Evolutionary conservation across 2,329 filamentous ascomycete genomes (phyloP), one percentile per base, ranked within the genome.

Genomic region (Trichoderma sp.): DNA sequence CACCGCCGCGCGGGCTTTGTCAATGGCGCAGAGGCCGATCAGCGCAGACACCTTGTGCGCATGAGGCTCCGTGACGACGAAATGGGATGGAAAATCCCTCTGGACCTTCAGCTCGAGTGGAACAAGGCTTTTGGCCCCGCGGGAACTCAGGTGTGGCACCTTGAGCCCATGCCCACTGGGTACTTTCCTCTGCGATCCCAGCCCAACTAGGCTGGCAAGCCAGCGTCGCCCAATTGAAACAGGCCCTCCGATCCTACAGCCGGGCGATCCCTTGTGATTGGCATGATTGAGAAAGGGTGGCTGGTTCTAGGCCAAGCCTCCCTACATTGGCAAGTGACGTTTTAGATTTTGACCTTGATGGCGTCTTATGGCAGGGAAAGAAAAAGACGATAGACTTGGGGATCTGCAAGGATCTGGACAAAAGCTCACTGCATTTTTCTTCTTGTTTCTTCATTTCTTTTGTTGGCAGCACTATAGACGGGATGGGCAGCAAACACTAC

Each of bases 1-100:
- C 88, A 90, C 75, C 83, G 87, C 32, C 85, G 88, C 10, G 86
- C 88, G 71, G 84, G 83, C 26, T 89, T 89, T 70, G 78, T 83
- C 68, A 80, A 88, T 69, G 85, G 85, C n/a, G 75, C 78, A n/a
- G 75, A 74, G 5, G 70, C 79, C 7, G 73, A 73, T 24, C 81
- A 84, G 70, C 84, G 83, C 74, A 83, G 87, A 37, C 87, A 89
- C 71, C 77, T 89, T 30, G 85, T 89, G 28, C 86, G 87, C 75
- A 87, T 89, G 85, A 80, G 86, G 65, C 83, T 89, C 59, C 85
- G 86, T 32, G 86, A 85, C 74, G 80, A 83, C 18, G 76, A 80
- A 49, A 76, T 82, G 37, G 84, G 83, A 43, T 88, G 86, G 85
- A 71, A 77, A 5, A 82, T 89, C 51, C 86, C 87, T 1, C 70